phyloP scores from a whole-genome alignment of 495 filamentous ascomycete genomes.

The Rostrohypoxylon terebratum region DNA sequence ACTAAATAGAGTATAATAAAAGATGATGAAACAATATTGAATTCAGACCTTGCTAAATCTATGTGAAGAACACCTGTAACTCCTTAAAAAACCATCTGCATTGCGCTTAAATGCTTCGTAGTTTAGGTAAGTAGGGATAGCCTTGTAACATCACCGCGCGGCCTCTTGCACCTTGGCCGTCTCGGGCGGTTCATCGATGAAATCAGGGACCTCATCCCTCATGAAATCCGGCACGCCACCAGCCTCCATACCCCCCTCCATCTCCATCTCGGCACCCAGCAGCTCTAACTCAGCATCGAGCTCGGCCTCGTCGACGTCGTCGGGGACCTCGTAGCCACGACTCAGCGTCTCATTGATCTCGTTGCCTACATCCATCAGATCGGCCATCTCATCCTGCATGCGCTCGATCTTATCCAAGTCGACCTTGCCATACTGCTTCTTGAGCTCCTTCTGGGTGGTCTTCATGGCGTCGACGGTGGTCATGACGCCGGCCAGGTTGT shows the following conservation, averaged over 20 bases:
- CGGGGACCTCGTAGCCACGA: conserved; percentile 92
- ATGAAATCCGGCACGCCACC: conserved; percentile 85
- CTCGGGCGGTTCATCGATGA: conserved; percentile 85
- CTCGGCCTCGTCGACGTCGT: conserved; percentile 98
- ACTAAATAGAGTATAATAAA: conserved; percentile 35
- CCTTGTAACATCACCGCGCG: conserved; percentile 62
- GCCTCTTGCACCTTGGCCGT: conserved; percentile 82
- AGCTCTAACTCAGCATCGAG: conserved; percentile 97
- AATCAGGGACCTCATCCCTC: conserved; percentile 88
- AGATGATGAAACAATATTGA: conserved; percentile 13
- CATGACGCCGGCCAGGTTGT: conserved; percentile 99
- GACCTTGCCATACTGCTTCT: conserved; percentile 96
- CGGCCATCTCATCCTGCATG: conserved; percentile 99
- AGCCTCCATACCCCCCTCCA: conserved; percentile 69
- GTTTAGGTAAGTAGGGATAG: background rate
- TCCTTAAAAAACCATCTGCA: conserved; percentile 8
- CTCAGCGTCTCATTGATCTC: conserved; percentile 98
- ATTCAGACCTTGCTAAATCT: conserved; percentile 4
- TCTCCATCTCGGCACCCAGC: conserved; percentile 88
- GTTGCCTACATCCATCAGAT: conserved; percentile 96
- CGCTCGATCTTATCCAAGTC: conserved; percentile 97
- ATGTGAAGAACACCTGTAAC: conserved; percentile 34
- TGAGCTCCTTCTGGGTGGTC: conserved; percentile 90
- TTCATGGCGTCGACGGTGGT: conserved; percentile 98
- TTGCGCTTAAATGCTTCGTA: background rate